Evolutionary conservation across 345 rosid genomes (phyloP).

Genomic region (Angophora floribunda): DNA sequence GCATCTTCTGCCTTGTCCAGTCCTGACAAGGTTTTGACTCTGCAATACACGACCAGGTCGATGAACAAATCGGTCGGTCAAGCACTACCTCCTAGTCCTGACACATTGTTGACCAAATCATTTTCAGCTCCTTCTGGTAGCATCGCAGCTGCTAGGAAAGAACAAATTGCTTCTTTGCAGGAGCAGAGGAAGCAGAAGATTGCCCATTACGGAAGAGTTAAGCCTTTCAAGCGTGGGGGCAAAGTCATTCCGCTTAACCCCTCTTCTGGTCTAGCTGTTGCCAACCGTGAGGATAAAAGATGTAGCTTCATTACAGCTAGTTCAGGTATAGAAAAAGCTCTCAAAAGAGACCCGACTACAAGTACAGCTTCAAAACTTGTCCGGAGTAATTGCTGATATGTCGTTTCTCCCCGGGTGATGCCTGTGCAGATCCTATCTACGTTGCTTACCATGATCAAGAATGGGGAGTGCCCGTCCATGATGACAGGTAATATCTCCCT

Average conservation of each 20-base stretch:
- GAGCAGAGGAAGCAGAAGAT: conserved; percentile 43
- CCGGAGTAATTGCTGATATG: background rate
- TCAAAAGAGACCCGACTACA: background rate
- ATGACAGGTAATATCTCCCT: conserved; percentile 35
- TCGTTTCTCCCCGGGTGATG: background rate
- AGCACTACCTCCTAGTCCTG: background rate
- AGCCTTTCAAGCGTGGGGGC: conserved; percentile 19
- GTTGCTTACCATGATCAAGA: conserved; percentile 71
- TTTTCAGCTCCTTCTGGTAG: conserved; percentile 41
- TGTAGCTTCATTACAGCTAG: conserved; percentile 61
- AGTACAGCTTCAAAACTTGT: background rate
- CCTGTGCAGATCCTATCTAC: conserved; percentile 48
- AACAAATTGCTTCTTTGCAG: conserved; percentile 55
- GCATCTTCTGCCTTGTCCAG: conserved; percentile 8
- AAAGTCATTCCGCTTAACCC: conserved; percentile 11
- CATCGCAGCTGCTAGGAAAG: conserved; percentile 67
- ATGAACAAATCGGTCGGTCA: conserved; percentile 3
- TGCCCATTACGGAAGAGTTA: conserved; percentile 65
- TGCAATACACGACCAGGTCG: background rate
- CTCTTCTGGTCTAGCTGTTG: background rate
- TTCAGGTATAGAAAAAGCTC: conserved; percentile 28
- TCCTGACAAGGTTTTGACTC: conserved; percentile 13
- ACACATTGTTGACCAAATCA: background rate
- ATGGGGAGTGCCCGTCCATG: conserved; percentile 81
- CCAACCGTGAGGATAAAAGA: conserved; percentile 28